A percentile compares a stretch with the other conserved stretches of the same genome.
Evolutionary conservation across 768 basidiomycete species (phyloP).

Genomic region (Tulasnella sp.): DNA sequence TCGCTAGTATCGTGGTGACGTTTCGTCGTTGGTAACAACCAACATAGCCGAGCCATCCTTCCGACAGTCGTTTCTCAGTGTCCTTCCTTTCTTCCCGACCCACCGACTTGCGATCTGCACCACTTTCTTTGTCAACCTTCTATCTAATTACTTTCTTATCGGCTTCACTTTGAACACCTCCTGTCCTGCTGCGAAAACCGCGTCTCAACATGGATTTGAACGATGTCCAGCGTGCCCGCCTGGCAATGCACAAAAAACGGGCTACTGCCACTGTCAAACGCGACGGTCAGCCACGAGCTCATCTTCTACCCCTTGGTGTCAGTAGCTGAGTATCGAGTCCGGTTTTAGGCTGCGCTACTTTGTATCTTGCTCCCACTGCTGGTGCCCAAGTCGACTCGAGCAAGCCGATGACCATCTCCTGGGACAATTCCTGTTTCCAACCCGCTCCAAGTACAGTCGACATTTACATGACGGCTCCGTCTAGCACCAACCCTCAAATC

Average conservation of each 20-base stretch:
- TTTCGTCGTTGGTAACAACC: no score
- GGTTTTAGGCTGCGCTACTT: conserved; percentile 17
- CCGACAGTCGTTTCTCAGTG: no score
- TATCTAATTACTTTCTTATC: no score
- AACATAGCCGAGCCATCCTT: no score
- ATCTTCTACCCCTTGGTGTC: not conserved
- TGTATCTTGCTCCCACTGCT: conserved; percentile 26
- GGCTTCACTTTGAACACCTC: no score
- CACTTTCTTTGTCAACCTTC: no score
- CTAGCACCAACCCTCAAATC: conserved; percentile 22
- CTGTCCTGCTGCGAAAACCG: no score
- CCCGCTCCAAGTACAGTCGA: conserved; percentile 22
- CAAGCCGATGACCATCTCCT: conserved; percentile 26
- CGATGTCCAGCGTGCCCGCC: not conserved
- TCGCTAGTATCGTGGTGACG: no score
- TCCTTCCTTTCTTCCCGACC: no score
- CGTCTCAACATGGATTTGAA: no score
- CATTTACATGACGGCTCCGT: conserved; percentile 27
- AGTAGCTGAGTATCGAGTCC: not conserved
- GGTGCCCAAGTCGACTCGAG: conserved; percentile 23
- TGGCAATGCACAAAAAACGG: not conserved
- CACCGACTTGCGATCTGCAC: no score
- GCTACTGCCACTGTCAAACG: not conserved
- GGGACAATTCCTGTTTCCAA: conserved; percentile 27
- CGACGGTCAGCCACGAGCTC: not conserved